Evolutionary conservation across 1,284 basidiomycete genomes (phyloP), one percentile per base, ranked within the genome.

Genomic region (Schizophyllum amplum): DNA sequence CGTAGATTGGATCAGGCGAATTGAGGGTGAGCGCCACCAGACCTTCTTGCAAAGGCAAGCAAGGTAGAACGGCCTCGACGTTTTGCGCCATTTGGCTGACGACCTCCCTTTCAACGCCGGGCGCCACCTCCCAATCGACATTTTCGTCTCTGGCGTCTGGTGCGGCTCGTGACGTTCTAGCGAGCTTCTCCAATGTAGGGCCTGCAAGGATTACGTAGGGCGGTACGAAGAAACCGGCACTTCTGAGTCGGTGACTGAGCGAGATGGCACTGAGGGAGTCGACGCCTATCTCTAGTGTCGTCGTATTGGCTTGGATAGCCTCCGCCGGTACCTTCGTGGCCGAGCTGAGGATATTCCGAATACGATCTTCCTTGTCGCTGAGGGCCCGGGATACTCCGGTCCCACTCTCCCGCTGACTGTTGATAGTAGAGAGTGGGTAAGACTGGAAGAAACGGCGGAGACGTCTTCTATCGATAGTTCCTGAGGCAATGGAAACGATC

Each of bases 231-330:
- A 56, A 58, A 20, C 57, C 57, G 21, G 54, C 54, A 11, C 50
- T 24, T 25, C 55, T 58, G 4, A 58, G 25, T 24, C 51, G 54
- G 49, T 51, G 55, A 33, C 54, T 55, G 13, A 58, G 50, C 20
- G 57, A 58, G 21, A 58, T 58, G 11, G 57, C 57, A 21, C 25
- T 58, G 48, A 58, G 54, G 22, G 57, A 58, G 46, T 58, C 57
- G 20, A 58, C 52, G 15, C 57, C 57, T 7, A 58, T 47, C 47
- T 58, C 57, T 5, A 58, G 54, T 51, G 57, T 58, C 6, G 57
- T 55, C 1, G 57, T 58, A 21, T 51, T 46, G 9, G 54, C 54
- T 26, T 55, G 46, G 33, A 58, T 58, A 11, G 51, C 47, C 15
- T 25, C 47, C 33, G 25, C 46, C 17, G 57, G 54, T 24, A 58